These are phyloP conservation scores for Cercospora zeina DNA, from an alignment of 2,329 filamentous ascomycete species.

Conservation along the genomic window DNA sequence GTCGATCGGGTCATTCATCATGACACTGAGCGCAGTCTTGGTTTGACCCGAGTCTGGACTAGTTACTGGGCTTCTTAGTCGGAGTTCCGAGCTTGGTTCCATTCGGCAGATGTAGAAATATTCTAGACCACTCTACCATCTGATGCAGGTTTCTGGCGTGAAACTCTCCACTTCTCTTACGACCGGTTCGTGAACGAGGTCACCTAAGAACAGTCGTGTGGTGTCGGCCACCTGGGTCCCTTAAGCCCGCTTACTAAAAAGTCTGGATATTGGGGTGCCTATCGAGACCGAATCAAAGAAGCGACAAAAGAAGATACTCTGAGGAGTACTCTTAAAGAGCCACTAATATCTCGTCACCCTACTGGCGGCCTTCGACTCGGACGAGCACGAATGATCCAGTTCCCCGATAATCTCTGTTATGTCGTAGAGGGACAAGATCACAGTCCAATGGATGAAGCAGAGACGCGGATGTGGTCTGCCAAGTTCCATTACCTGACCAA, in stretches of 20 bases:
- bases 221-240: not conserved
- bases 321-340: not conserved
- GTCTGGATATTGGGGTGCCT: constrained; percentile 14
- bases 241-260: constrained; percentile 1
- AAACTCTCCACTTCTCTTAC: not conserved
- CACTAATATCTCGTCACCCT: not conserved
- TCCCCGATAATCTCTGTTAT: not conserved
- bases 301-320: not conserved
- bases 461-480: constrained; percentile 5
- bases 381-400: not conserved
- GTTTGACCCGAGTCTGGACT: not conserved
- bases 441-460: not conserved
- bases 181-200: not conserved
- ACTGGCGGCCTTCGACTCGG: not conserved
- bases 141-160: not conserved
- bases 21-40: not conserved
- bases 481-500: constrained; percentile 16
- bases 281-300: constrained; percentile 9
- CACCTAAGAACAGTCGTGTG: not conserved
- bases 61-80: not conserved
- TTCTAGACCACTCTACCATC: not conserved
- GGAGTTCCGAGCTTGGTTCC: not conserved
- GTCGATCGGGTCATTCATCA: not conserved
- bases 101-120: not conserved
- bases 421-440: not conserved